Base-by-base conservation (phyloP, 176 grass and related monocot genomes). In the Cenchrus purpureus region DNA sequence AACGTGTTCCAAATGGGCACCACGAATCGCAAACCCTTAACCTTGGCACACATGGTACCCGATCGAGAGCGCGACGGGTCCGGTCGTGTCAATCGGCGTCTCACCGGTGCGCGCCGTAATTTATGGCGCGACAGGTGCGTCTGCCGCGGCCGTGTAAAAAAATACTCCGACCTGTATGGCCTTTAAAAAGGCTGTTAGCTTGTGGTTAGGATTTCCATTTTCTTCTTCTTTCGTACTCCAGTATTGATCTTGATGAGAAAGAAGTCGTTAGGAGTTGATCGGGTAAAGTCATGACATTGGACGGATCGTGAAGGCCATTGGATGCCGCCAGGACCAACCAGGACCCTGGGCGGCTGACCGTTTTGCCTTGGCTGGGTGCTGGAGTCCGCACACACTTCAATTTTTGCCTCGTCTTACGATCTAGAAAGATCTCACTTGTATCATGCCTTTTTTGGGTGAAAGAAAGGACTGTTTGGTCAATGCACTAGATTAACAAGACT, bases 61-160 rank as follows among this genome's bases (percentile, higher is more conserved):
- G 50, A 48, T 43, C 12, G 10, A 20, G 66, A 20, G 73, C 71
- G 74, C 48, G 19, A 32, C 43, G 51, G 70, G 13, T 46, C 56
- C 42, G 8, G 15, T 37, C 65, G 9, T 29, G 19, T 51, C 46
- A 17, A 7, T n/a, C 79, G 44, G 72, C 10, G 54, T 58, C 61
- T 74, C 60, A 49, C 32, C 73, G 46, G 62, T 58, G 37, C 56
- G 28, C 55, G n/a, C 32, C 86, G 70, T 40, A 4, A 40, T 73
- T 73, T 72, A 88, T 64, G 73, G 71, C 53, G n/a, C 20, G 13
- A 60, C 12, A 15, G 46, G 3, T 12, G 19, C 16, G 59, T 42
- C 13, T 17, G 14, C 13, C 17, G 6, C 58, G 20, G 58, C 20
- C 20, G 10, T 60, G 58, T 60, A 22, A 25, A 60, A 25, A 17